These are phyloP conservation scores for Exidia glandulosa DNA, from an alignment of 768 basidiomycete genomes.

Conservation along the genomic window DNA sequence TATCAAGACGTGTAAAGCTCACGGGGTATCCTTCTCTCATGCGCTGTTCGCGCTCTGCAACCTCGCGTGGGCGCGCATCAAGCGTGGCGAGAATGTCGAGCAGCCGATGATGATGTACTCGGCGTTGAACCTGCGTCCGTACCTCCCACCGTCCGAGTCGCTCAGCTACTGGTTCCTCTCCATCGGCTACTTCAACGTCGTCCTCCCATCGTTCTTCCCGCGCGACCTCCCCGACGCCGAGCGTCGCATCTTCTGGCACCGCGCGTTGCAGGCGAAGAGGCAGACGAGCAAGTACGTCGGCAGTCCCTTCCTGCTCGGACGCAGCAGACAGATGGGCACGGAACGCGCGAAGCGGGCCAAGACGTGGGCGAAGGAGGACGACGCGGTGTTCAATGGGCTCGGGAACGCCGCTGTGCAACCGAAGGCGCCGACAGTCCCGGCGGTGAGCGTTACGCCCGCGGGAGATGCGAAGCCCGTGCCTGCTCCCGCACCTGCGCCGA, in stretches of 20 bases:
- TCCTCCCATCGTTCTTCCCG: slow-evolving; percentile 68
- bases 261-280: slow-evolving; percentile 53
- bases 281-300: slow-evolving; percentile 59
- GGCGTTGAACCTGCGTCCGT: slow-evolving; percentile 67
- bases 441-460: not conserved
- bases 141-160: slow-evolving; percentile 17
- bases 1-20: slow-evolving; percentile 55
- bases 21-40: slow-evolving; percentile 64
- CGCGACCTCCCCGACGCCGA: slow-evolving; percentile 16
- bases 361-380: slow-evolving; percentile 66
- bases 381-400: slow-evolving; percentile 21
- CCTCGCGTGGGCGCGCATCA: slow-evolving; percentile 51
- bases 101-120: slow-evolving; percentile 61
- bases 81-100: not conserved
- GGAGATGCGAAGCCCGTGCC: not conserved
- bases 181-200: slow-evolving; percentile 71
- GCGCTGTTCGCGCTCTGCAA: slow-evolving; percentile 69
- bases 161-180: slow-evolving; percentile 74
- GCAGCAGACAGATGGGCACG: slow-evolving; percentile 55
- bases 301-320: slow-evolving; percentile 46
- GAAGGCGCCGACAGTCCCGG: not conserved
- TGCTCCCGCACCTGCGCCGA: slow-evolving; percentile 5
- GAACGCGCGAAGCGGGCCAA: slow-evolving; percentile 52
- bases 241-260: slow-evolving; percentile 55
- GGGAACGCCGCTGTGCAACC: not conserved